Percentiles rank a stretch among this genome's conserved stretches.
phyloP scores from a whole-genome alignment of 768 basidiomycete genomes.

The Tulasnella sp. region DNA sequence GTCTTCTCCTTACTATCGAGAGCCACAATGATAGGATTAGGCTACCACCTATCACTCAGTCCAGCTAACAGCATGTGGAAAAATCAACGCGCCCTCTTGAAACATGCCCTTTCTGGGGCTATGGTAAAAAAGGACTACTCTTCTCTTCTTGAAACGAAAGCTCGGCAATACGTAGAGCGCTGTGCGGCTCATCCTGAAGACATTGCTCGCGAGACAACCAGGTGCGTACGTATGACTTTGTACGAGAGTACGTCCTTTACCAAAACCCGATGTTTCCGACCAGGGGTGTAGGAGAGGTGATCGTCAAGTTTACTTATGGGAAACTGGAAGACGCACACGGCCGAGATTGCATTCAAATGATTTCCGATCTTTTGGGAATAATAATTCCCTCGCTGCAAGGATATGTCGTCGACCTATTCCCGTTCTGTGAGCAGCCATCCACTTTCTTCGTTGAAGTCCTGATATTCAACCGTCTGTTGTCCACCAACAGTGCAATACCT shows the following conservation, averaged over 20 bases:
- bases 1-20: no score
- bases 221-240: not conserved
- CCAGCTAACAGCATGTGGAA: not conserved
- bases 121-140: not conserved
- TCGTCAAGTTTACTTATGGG: not conserved
- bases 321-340: not conserved
- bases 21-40: no score
- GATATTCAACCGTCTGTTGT: no score
- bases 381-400: not conserved
- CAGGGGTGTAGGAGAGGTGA: not conserved
- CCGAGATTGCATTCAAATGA: not conserved
- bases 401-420: slow-evolving; percentile 13
- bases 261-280: no score
- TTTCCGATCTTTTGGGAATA: not conserved
- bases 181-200: not conserved
- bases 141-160: not conserved
- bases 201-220: not conserved
- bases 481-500: no score
- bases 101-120: not conserved
- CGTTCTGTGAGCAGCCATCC: not conserved
- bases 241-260: no score
- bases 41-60: no score
- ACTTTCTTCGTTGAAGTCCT: no score
- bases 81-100: not conserved
- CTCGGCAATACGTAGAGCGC: not conserved